These are phyloP conservation scores for Cucumis cinereus DNA, from an alignment of 306 rosid species.

Conservation along the genomic window DNA sequence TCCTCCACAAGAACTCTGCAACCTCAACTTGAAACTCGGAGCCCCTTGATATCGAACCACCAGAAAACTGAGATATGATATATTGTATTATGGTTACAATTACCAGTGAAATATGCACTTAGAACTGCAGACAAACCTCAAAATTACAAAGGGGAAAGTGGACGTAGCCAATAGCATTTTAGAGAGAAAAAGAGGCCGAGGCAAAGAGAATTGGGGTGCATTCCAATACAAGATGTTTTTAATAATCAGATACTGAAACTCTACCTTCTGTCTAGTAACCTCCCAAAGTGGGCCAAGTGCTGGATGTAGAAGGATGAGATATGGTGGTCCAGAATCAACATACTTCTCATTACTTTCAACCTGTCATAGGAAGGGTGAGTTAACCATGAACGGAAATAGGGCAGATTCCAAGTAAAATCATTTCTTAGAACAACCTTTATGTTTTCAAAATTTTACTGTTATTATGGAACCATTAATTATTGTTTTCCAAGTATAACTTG, in stretches of 20 bases:
- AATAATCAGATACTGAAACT: slow-evolving; percentile 6
- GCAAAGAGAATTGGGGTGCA: neutral
- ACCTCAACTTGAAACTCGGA: slow-evolving; percentile 89
- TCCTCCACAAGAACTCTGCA: slow-evolving; percentile 81
- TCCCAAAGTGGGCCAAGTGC: slow-evolving; percentile 99
- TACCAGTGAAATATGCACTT: neutral
- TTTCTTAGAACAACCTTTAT: neutral
- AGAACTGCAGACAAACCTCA: neutral
- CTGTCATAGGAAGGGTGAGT: slow-evolving; percentile 25
- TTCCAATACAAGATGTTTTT: neutral
- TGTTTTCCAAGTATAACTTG: neutral
- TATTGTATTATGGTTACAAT: neutral
- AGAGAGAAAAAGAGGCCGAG: neutral
- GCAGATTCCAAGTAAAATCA: neutral
- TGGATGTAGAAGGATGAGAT: slow-evolving; percentile 87
- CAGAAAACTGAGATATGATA: slow-evolving; percentile 42
- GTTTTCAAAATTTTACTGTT: neutral
- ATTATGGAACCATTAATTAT: neutral
- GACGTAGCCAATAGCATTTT: neutral
- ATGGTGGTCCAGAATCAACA: slow-evolving; percentile 74
- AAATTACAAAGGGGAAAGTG: neutral
- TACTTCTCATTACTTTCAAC: slow-evolving; percentile 64
- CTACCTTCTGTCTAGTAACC: slow-evolving; percentile 76
- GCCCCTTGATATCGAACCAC: slow-evolving; percentile 73
- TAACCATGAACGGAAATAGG: neutral